Percentiles rank a stretch among this genome's conserved stretches.
phyloP scores from a whole-genome alignment of 164 flowering plant genomes.

The Brasenia schreberi region DNA sequence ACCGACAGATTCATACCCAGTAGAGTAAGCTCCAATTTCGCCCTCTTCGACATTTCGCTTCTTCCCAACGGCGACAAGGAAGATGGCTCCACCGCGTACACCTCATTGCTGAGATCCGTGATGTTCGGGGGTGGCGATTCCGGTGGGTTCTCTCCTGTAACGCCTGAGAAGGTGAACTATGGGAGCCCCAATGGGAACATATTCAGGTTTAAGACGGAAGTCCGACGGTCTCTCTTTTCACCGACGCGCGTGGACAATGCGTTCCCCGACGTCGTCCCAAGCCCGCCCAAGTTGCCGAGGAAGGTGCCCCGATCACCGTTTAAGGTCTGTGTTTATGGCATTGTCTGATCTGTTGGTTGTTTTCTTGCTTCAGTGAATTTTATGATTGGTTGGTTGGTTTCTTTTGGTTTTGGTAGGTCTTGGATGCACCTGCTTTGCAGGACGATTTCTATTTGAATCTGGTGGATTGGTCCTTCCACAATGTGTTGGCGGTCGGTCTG shows the following conservation, averaged over 20 bases:
- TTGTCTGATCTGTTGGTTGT: not conserved
- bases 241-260: slow-evolving; percentile 64
- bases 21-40: slow-evolving; percentile 59
- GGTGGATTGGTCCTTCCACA: slow-evolving; percentile 95
- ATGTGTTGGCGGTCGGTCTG: slow-evolving; percentile 90
- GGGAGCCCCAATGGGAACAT: slow-evolving; percentile 47
- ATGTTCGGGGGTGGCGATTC: slow-evolving; percentile 60
- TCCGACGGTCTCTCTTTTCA: slow-evolving; percentile 14
- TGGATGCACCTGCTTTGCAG: slow-evolving; percentile 97
- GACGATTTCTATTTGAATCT: slow-evolving; percentile 95
- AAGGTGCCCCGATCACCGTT: slow-evolving; percentile 82
- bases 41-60: slow-evolving; percentile 7
- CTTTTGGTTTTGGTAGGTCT: slow-evolving; percentile 30
- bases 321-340: slow-evolving; percentile 36
- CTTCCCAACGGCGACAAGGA: slow-evolving; percentile 21
- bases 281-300: slow-evolving; percentile 63
- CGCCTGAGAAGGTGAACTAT: slow-evolving; percentile 43
- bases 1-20: slow-evolving; percentile 86
- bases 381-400: not conserved
- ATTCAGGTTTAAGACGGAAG: slow-evolving; percentile 80
- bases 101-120: slow-evolving; percentile 39
- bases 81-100: slow-evolving; percentile 44
- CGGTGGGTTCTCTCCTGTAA: slow-evolving; percentile 25
- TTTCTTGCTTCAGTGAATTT: slow-evolving; percentile 1
- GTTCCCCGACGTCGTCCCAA: slow-evolving; percentile 37